Percentiles rank a stretch among this genome's conserved stretches.
phyloP scores from a whole-genome alignment of 371 early-diverging fungal genomes.

The Gilbertella persicaria region DNA sequence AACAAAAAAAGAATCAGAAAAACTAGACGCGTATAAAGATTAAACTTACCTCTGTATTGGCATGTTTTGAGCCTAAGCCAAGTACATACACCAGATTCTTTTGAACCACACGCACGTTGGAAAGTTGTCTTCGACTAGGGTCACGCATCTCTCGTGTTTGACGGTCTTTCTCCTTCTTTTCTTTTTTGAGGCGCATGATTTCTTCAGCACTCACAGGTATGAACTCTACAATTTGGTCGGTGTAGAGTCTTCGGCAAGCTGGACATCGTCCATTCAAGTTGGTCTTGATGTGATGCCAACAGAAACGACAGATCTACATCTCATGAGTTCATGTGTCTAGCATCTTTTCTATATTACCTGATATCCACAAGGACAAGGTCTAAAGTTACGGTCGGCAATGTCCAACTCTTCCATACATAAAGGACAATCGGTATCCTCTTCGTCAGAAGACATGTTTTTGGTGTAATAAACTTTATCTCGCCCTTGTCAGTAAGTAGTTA shows the following conservation, averaged over 20 bases:
- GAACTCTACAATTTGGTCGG: constrained; percentile 89
- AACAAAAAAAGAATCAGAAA: constrained; percentile 35
- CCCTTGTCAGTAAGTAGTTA: too few species aligned
- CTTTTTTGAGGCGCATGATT: constrained; percentile 66
- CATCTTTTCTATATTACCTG: too few species aligned
- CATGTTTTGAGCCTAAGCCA: constrained; percentile 82
- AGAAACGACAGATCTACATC: constrained; percentile 95
- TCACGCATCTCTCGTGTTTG: constrained; percentile 89
- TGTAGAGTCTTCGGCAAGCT: constrained; percentile 84
- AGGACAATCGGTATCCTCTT: constrained; percentile 93
- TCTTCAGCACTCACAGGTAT: constrained; percentile 88
- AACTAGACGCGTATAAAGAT: not conserved
- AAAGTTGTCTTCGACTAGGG: constrained; percentile 82
- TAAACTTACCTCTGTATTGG: constrained; percentile 79
- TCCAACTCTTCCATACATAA: constrained; percentile 98
- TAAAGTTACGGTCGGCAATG: constrained; percentile 91
- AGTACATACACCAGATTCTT: constrained; percentile 96
- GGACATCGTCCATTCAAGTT: constrained; percentile 92
- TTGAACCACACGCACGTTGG: constrained; percentile 92
- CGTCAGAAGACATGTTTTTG: constrained; percentile 58
- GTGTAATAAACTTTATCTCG: too few species aligned
- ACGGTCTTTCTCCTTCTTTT: constrained; percentile 87
- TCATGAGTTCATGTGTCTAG: not conserved
- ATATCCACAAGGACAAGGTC: constrained; percentile 97
- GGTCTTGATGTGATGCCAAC: constrained; percentile 96